A percentile compares a stretch with the other conserved stretches of the same genome.
Evolutionary conservation across 2,329 filamentous ascomycete species (phyloP).

Genomic region (Penicillium sp.): DNA sequence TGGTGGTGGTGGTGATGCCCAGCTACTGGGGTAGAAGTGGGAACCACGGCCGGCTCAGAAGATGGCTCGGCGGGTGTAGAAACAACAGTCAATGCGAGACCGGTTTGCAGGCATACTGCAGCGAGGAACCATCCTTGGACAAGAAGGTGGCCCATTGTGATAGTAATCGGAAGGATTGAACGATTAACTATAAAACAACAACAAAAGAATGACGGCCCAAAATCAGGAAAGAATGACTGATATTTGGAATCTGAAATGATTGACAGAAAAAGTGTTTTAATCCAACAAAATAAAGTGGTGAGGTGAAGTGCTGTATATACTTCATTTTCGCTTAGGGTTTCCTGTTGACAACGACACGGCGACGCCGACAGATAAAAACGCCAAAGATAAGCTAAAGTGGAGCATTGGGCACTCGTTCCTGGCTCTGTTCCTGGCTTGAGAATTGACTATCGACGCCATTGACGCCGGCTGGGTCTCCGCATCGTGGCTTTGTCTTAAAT

Average conservation of each 20-base stretch:
- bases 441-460: slow-evolving; percentile 1
- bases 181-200: neutral
- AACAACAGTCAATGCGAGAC: neutral
- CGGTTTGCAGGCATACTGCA: neutral
- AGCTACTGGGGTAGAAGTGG: neutral
- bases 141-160: slow-evolving; percentile 2
- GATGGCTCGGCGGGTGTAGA: neutral
- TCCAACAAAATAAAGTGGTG: neutral
- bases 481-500: neutral
- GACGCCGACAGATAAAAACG: neutral
- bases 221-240: neutral
- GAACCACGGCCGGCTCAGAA: neutral
- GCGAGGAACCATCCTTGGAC: slow-evolving; percentile 8
- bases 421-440: neutral
- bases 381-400: neutral
- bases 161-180: neutral
- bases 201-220: slow-evolving; percentile 1
- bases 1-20: neutral
- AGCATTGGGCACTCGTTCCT: neutral
- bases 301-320: neutral
- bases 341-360: neutral
- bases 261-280: neutral
- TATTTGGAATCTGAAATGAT: neutral
- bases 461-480: neutral
- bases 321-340: slow-evolving; percentile 1